phyloP scores from a whole-genome alignment of 805 yeast genomes.

The Danielia reshetovae region DNA sequence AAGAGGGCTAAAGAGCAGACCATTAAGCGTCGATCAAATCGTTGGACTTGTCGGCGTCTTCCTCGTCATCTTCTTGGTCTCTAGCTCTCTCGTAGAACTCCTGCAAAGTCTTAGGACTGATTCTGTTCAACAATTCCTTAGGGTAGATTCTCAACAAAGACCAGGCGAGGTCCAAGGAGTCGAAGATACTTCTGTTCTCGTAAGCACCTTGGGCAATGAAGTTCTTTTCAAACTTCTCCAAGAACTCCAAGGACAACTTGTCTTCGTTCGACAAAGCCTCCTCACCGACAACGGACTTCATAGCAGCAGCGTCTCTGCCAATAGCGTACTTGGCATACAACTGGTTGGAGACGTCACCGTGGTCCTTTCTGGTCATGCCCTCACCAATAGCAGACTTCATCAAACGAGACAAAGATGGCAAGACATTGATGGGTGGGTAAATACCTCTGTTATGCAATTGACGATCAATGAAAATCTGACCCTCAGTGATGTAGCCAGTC shows the following conservation, averaged over 20 bases:
- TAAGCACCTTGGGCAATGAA: conserved; percentile 96
- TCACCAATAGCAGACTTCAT: conserved; percentile 99
- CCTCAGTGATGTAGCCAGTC: conserved; percentile 99
- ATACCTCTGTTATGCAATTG: conserved; percentile 94
- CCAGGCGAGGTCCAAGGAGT: conserved; percentile 98
- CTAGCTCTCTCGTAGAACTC: conserved; percentile 94
- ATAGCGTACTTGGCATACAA: conserved; percentile 98
- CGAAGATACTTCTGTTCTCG: conserved; percentile 91
- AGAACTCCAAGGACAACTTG: conserved; percentile 92
- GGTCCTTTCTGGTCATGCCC: conserved; percentile 99
- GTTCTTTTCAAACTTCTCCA: conserved; percentile 95
- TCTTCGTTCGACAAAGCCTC: conserved; percentile 98
- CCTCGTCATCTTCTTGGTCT: conserved; percentile 56
- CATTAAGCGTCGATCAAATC: conserved; percentile 40
- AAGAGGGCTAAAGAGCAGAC: background rate
- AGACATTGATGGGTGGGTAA: conserved; percentile 97
- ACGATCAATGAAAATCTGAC: conserved; percentile 97
- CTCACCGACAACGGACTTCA: conserved; percentile 99
- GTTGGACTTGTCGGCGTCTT: conserved; percentile 36
- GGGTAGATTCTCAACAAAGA: conserved; percentile 96
- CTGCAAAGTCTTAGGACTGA: conserved; percentile 91
- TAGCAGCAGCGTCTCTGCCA: conserved; percentile 99
- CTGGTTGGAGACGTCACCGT: conserved; percentile 99
- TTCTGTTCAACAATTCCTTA: conserved; percentile 97
- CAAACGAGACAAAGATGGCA: conserved; percentile 95